Conservation (phyloP, 1,139 yeast species). For the Debaryomyces sp. region DNA sequence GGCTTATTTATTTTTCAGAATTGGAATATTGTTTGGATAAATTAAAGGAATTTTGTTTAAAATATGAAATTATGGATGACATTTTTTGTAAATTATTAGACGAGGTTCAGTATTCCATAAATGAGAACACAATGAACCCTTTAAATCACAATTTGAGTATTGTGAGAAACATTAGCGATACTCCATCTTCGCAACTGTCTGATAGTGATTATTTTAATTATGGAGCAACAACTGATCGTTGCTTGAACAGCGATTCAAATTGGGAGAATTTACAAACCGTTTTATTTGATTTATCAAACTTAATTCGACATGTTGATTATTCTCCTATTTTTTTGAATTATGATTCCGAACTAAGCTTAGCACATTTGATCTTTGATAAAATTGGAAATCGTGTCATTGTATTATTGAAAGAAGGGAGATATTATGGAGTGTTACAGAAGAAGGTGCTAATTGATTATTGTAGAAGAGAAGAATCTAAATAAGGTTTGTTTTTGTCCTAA, state of each 20-base stretch:
- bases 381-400: slow-evolving; percentile 58
- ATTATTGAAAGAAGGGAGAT: slow-evolving; percentile 51
- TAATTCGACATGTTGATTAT: slow-evolving; percentile 47
- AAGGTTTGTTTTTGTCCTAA: neutral
- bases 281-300: slow-evolving; percentile 37
- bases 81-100: slow-evolving; percentile 33
- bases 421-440: slow-evolving; percentile 57
- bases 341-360: slow-evolving; percentile 54
- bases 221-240: slow-evolving; percentile 21
- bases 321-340: slow-evolving; percentile 55
- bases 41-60: slow-evolving; percentile 33
- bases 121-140: slow-evolving; percentile 13
- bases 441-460: slow-evolving; percentile 55
- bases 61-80: slow-evolving; percentile 32
- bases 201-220: slow-evolving; percentile 33
- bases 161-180: slow-evolving; percentile 11
- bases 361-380: slow-evolving; percentile 56
- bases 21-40: slow-evolving; percentile 56
- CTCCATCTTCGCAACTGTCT: neutral
- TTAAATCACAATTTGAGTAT: slow-evolving; percentile 17
- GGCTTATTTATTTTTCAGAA: slow-evolving; percentile 55
- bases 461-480: slow-evolving; percentile 19
- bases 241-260: slow-evolving; percentile 9
- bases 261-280: slow-evolving; percentile 17
- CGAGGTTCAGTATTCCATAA: slow-evolving; percentile 19